phyloP scores from a whole-genome alignment of 2,329 filamentous ascomycete genomes.

The Escovopsis sp. region DNA sequence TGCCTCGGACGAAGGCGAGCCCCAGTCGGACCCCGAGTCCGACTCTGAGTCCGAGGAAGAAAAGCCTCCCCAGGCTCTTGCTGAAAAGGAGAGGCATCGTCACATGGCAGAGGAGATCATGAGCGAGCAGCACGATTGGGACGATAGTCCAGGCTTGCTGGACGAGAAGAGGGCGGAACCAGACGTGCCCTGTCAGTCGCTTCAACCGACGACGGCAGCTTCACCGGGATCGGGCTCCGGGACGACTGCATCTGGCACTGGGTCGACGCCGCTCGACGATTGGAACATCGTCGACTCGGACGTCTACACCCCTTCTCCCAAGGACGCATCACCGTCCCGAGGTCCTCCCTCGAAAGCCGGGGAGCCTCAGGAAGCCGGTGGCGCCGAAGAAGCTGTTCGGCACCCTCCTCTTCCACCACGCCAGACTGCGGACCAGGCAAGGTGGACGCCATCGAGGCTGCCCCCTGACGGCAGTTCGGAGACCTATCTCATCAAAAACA shows the following conservation, averaged over 20 bases:
- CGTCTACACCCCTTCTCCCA: no score
- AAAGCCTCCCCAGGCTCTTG: no score
- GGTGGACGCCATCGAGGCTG: conserved; percentile 25
- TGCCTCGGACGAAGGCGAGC: conserved; percentile 13
- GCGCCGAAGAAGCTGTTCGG: conserved; percentile 8
- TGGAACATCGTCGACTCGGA: conserved; percentile 38
- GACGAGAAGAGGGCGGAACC: conserved; percentile 26
- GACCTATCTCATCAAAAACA: conserved; percentile 85
- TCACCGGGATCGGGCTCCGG: conserved; percentile 1
- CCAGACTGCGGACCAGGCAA: conserved; percentile 13
- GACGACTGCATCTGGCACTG: conserved; percentile 4
- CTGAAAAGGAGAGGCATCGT: no score
- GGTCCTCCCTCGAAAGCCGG: no score
- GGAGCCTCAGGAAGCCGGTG: no score
- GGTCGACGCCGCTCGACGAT: conserved; percentile 21
- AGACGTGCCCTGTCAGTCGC: not conserved
- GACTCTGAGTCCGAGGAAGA: conserved; percentile 4
- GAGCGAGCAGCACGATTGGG: conserved; percentile 34
- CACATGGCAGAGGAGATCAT: conserved; percentile 18
- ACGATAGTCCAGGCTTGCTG: conserved; percentile 24
- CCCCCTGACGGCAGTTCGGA: conserved; percentile 41
- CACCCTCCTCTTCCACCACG: conserved; percentile 24
- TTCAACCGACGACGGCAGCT: no score
- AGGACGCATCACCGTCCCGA: no score
- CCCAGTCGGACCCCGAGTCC: conserved; percentile 11